Evolutionary conservation across 306 rosid genomes (phyloP), one percentile per base, ranked within the genome.

Genomic region (Spatholobus suberectus): DNA sequence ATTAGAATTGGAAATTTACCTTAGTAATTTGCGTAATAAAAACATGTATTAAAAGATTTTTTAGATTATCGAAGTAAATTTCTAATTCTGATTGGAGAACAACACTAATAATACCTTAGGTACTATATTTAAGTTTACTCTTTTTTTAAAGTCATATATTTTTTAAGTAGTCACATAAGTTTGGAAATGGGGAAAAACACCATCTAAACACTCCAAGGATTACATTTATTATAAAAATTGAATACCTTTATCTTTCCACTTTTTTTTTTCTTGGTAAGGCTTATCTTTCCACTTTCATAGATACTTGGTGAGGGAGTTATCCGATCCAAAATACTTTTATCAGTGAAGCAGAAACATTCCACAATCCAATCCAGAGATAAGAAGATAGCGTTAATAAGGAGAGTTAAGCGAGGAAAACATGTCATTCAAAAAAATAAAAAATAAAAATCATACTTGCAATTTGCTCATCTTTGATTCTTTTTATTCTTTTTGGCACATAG

Each of bases 331-430:
- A 8, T 24, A 40, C 38, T 41, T 61, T 8, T 65, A 65, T 79
- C 20, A 68, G 32, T 26, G 46, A 24, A 55, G 70, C 29, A 27
- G 14, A 47, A 37, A 18, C 70, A 55, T 27, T 7, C 71, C 61
- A 70, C 15, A 27, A 34, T 80, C 72, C 18, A 81, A 21, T 44
- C 59, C 8, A 21, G 61, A 27, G 61, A 80, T 79, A 79, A 40
- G 70, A 27, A 61, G 84, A 72, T 59, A 21, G 26, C 21, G 3
- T 43, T 57, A 57, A n/a, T 20, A 12, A 4, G 40, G 73, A 23
- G 20, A 29, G 11, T 70, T 23, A 6, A 13, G 18, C 13, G 29
- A 51, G 82, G 75, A 40, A 27, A 17, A 1, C 1, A 23, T 70
- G 17, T 40, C 52, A 24, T 55, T 69, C 17, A 52, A 4, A 29